Evolutionary conservation across 441 rosid species (phyloP).

Genomic region (Eutrema salsugineum): DNA sequence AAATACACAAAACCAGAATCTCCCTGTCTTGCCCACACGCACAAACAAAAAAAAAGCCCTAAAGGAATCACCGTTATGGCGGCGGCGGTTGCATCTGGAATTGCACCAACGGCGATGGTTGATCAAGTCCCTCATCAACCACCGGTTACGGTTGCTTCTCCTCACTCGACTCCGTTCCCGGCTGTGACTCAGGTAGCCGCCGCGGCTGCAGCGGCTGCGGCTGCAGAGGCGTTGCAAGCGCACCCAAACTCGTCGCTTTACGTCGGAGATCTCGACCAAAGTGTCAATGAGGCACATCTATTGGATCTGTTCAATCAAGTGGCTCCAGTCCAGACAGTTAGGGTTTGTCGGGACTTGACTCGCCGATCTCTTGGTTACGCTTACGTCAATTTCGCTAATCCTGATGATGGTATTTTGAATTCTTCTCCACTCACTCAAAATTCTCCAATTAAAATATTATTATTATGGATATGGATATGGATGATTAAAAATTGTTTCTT

Average conservation of each 20-base stretch:
- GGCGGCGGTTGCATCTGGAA: slow-evolving; percentile 33
- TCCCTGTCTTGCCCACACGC: not conserved
- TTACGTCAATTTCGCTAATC: slow-evolving; percentile 66
- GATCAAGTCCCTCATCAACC: slow-evolving; percentile 25
- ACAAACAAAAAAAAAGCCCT: not conserved
- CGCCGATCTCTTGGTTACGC: slow-evolving; percentile 67
- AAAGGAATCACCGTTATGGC: slow-evolving; percentile 32
- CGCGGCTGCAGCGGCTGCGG: slow-evolving; percentile 10
- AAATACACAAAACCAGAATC: not conserved
- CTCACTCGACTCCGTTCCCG: not conserved
- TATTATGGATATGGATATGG: not conserved
- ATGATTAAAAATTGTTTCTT: not conserved
- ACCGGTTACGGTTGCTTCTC: slow-evolving; percentile 14
- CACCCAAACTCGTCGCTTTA: slow-evolving; percentile 52
- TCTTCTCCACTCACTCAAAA: not conserved
- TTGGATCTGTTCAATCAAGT: slow-evolving; percentile 58
- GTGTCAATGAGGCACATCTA: slow-evolving; percentile 52
- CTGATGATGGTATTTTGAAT: slow-evolving; percentile 48
- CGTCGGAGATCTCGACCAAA: slow-evolving; percentile 72
- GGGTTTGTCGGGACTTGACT: slow-evolving; percentile 69
- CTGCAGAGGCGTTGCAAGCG: slow-evolving; percentile 10
- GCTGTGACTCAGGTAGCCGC: slow-evolving; percentile 10
- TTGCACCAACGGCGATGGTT: slow-evolving; percentile 25
- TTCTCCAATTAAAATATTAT: not conserved
- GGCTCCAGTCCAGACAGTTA: slow-evolving; percentile 51